Evolutionary conservation across 2,329 filamentous ascomycete species (phyloP).

Genomic region (Didymella exigua): DNA sequence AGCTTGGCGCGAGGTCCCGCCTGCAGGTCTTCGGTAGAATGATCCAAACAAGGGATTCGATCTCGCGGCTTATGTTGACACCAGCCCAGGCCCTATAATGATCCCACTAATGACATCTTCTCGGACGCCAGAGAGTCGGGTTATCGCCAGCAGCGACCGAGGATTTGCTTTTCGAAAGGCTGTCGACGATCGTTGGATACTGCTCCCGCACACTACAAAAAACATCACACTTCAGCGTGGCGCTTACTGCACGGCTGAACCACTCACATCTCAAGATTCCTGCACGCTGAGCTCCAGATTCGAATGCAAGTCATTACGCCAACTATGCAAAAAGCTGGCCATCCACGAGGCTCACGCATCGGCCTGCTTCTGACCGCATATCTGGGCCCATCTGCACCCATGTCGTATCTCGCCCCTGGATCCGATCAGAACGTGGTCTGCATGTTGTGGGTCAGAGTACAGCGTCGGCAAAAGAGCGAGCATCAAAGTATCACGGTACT

Average conservation of each 20-base stretch:
- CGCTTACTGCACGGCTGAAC: not conserved
- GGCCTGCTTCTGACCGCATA: conserved; percentile 1
- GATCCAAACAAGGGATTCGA: not conserved
- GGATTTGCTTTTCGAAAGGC: conserved; percentile 9
- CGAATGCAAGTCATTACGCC: not conserved
- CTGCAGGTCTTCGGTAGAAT: not conserved
- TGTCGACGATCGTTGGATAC: not conserved
- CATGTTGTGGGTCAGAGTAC: not conserved
- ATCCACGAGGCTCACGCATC: not conserved
- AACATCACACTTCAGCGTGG: not conserved
- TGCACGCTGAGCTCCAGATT: not conserved
- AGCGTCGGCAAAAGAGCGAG: not conserved
- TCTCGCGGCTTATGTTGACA: conserved; percentile 2
- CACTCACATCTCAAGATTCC: not conserved
- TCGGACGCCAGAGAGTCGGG: not conserved
- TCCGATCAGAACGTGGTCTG: not conserved
- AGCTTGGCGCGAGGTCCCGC: not conserved
- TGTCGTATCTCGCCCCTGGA: conserved; percentile 5
- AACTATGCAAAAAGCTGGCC: not conserved
- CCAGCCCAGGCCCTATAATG: conserved; percentile 6
- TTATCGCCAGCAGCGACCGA: not conserved
- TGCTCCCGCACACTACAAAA: not conserved
- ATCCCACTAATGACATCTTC: conserved; percentile 1
- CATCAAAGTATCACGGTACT: not conserved
- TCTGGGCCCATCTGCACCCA: not conserved